Base-by-base conservation (phyloP, 1,284 basidiomycete genomes). In the Nidula niveotomentosa region DNA sequence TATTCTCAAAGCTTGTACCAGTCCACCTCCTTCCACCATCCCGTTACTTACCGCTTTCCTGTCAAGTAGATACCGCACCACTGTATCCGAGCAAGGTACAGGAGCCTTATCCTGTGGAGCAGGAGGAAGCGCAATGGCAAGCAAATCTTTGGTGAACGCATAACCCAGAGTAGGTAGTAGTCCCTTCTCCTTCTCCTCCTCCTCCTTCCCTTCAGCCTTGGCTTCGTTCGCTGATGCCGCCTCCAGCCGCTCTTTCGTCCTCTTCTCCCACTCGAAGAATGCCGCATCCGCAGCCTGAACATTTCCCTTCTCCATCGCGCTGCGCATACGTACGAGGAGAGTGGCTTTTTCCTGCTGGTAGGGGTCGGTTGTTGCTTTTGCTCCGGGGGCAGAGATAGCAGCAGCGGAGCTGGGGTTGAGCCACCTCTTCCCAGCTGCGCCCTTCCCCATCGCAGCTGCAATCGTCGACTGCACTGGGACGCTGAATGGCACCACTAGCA, bases 391-490 rank as follows among this genome's bases (percentile, higher is more conserved):
- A 41, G 39, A 39, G 34, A 35, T 58, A 33, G 30, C 47, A 37
- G 39, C 43, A 35, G 35, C 59, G 3, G 36, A 53, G 37, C 48
- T 53, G 36, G 13, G 46, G 34, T 12, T 57, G 30, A 85, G 60
- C 88, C 87, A 90, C 51, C 69, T 71, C n/a, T 71, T 69, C 6
- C 80, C 77, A 2, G 73, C 69, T 3, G 68, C 62, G 0, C 75
- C 78, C 55, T 76, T 77, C 1, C 87, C 84, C 60, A 90, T 74
- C 0, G 85, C 87, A 52, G 75, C 75, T 1, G 85, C 83, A 49
- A 90, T 79, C 6, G 75, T 88, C 0, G 88, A 89, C 3, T 63
- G 68, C 1, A 66, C 51, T 6, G 81, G 83, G 2, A 81, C 72
- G 1, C 69, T 71, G 52, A 82, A 69, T 0, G 89, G 88, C 1